phyloP scores from a whole-genome alignment of 2,329 filamentous ascomycete genomes.

The Metarhizium rileyi region DNA sequence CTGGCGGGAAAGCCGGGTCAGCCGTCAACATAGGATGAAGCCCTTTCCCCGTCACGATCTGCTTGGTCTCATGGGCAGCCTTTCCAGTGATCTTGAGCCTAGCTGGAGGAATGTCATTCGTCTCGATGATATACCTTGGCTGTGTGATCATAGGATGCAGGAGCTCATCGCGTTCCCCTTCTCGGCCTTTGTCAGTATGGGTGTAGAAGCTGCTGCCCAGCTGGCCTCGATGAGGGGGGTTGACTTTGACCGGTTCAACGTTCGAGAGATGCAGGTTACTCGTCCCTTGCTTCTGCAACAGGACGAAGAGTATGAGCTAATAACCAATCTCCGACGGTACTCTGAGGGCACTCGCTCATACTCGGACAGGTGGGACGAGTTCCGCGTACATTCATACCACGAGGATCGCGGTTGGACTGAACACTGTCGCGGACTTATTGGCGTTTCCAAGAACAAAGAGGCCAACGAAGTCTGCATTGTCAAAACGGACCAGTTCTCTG shows the following conservation, averaged over 20 bases:
- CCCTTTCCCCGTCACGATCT: too few relatives aligned
- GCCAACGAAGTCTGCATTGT: slow-evolving; percentile 12
- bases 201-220: slow-evolving; percentile 35
- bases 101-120: slow-evolving; percentile 39
- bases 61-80: too few relatives aligned
- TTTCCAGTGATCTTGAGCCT: slow-evolving; percentile 31
- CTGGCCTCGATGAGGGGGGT: slow-evolving; percentile 15
- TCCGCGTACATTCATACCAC: slow-evolving; percentile 46
- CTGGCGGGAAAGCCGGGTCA: too few relatives aligned
- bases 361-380: slow-evolving; percentile 43
- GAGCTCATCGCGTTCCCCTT: slow-evolving; percentile 46
- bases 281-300: slow-evolving; percentile 21
- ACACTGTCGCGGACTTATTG: slow-evolving; percentile 45
- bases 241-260: slow-evolving; percentile 9
- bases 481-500: background rate
- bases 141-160: slow-evolving; percentile 49
- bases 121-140: slow-evolving; percentile 43
- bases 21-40: too few relatives aligned
- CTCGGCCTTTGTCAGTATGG: slow-evolving; percentile 43
- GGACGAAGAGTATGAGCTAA: too few relatives aligned
- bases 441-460: slow-evolving; percentile 16
- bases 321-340: too few relatives aligned
- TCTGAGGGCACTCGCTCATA: slow-evolving; percentile 19
- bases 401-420: slow-evolving; percentile 43
- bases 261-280: slow-evolving; percentile 21